phyloP scores from a whole-genome alignment of 495 filamentous ascomycete genomes.

The Trichoderma gamsii region DNA sequence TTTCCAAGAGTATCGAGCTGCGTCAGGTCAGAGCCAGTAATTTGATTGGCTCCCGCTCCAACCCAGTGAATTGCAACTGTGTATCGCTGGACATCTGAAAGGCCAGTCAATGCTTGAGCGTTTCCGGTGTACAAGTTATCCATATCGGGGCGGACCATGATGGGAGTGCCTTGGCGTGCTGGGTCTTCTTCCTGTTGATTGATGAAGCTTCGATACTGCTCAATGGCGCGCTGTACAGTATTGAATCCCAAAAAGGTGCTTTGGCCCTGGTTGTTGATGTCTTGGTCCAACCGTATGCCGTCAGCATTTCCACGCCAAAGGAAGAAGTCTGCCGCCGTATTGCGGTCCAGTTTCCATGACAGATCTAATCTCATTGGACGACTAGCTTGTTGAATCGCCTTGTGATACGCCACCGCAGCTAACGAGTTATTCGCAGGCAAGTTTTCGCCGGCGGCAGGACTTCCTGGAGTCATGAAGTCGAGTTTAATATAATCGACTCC shows the following conservation, averaged over 20 bases:
- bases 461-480: constrained; percentile 4
- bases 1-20: neutral
- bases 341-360: constrained; percentile 2
- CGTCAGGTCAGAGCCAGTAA: neutral
- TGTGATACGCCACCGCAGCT: constrained; percentile 1
- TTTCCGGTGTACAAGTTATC: constrained; percentile 8
- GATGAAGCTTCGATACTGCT: constrained; percentile 7
- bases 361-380: constrained; percentile 5
- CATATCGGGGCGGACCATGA: constrained; percentile 5
- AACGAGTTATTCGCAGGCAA: constrained; percentile 1
- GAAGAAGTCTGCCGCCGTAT: neutral
- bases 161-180: neutral
- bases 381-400: constrained; percentile 9
- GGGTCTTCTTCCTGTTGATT: constrained; percentile 7
- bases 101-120: neutral
- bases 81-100: neutral
- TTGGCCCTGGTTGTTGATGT: neutral
- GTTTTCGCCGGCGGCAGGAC: neutral
- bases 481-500: constrained; percentile 3
- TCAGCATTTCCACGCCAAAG: constrained; percentile 4
- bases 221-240: neutral
- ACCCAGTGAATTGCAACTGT: constrained; percentile 6
- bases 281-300: constrained; percentile 1
- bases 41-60: neutral
- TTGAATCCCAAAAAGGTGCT: constrained; percentile 5